A percentile compares a stretch with the other conserved stretches of the same genome.
phyloP scores from a whole-genome alignment of 345 rosid genomes.

The Salix suchowensis region DNA sequence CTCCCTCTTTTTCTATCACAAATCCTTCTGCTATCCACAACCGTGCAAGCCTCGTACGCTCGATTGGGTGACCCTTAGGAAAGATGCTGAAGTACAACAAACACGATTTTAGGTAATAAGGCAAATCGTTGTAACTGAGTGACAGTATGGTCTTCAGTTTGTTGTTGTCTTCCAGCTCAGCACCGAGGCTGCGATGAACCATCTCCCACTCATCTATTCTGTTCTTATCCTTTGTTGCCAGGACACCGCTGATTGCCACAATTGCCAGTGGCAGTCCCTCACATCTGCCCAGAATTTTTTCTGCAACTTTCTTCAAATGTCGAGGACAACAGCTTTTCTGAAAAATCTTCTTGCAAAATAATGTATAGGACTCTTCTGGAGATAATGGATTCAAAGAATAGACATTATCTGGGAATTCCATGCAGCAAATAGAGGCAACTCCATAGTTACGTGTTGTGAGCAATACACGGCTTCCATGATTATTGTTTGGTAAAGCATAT shows the following conservation, averaged over 20 bases:
- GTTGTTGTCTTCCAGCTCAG: background rate
- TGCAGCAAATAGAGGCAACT: conserved; percentile 14
- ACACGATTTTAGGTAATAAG: background rate
- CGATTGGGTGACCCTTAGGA: background rate
- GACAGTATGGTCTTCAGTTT: background rate
- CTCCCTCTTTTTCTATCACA: background rate
- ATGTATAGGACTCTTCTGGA: conserved; percentile 12
- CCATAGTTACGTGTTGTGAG: conserved; percentile 21
- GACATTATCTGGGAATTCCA: conserved; percentile 7
- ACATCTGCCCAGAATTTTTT: conserved; percentile 12
- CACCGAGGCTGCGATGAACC: background rate
- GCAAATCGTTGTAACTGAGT: conserved; percentile 8
- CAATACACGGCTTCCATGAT: conserved; percentile 20
- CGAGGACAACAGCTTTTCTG: conserved; percentile 5
- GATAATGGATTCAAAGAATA: conserved; percentile 12
- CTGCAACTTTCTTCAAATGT: conserved; percentile 13
- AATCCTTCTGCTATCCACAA: conserved; percentile 14
- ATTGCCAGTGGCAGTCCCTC: conserved; percentile 28
- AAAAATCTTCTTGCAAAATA: conserved; percentile 24
- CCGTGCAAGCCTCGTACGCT: background rate
- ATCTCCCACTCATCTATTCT: conserved; percentile 9
- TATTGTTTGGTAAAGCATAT: conserved; percentile 12
- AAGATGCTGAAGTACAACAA: conserved; percentile 3
- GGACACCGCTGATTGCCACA: conserved; percentile 24
- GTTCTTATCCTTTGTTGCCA: background rate